Base-by-base conservation (phyloP, 2,329 filamentous ascomycete genomes). In the Purpureocillium lavendulum region DNA sequence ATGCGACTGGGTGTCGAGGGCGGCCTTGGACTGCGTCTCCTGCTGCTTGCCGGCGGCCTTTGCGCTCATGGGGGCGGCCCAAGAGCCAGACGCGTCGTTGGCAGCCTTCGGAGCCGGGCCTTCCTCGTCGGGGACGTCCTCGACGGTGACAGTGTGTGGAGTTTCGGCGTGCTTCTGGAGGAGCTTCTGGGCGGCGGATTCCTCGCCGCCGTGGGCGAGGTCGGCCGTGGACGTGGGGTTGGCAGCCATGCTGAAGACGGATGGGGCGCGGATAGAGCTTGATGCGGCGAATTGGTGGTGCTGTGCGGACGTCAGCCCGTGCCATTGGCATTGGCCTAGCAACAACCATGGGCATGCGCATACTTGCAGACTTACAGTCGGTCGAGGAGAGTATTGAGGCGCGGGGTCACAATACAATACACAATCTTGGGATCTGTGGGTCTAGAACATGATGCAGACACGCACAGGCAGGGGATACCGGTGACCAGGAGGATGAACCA, bases 111-210 rank as follows among this genome's bases (percentile, higher is more conserved):
- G 21, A 10, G 64, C 75, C 67, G 61, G 61, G 48, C 86, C 76
- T 32, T 94, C 86, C 61, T 94, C 87, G 56, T 95, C 88, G 21
- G 75, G 71, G 30, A 76, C 80, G 36, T 95, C 87, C 62, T 95
- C 88, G 48, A 95, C 74, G 17, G 81, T 88, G 48, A 76, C 75
- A 53, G 78, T 73, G 45, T 71, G 72, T 33, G 70, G 64, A 44
- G 61, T 58, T 50, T 73, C 64, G 45, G 59, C 62, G 51, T 85
- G 82, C 61, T 79, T 73, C 56, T 80, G 70, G 54, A 78, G 70
- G 46, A 85, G 74, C 65, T 72, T 74, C 62, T 82, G 75, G 33
- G 73, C 73, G 42, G 70, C 70, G 43, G 73, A 75, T 43, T 69
- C 62, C 58, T 73, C 67, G 35, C 50, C 50, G 45, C 55, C 54